Evolutionary conservation across 441 rosid genomes (phyloP).

Genomic region (Gossypium gossypioides): DNA sequence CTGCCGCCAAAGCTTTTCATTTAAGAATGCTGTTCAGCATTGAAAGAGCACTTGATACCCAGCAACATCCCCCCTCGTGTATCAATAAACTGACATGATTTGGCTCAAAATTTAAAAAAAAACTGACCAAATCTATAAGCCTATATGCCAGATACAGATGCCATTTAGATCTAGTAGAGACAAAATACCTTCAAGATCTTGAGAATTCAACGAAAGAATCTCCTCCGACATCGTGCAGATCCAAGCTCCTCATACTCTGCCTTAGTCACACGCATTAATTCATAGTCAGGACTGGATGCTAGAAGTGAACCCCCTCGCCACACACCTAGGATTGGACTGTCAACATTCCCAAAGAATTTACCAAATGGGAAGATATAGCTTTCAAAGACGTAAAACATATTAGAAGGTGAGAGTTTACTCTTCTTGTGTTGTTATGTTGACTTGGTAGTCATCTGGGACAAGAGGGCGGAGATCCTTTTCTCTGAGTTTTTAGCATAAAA

Average conservation of each 20-base stretch:
- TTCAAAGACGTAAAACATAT: constrained; percentile 5
- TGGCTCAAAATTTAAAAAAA: neutral
- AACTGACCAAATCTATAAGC: neutral
- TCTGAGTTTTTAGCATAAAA: constrained; percentile 33
- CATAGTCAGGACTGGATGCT: constrained; percentile 88
- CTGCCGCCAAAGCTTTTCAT: neutral
- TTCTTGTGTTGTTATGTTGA: constrained; percentile 71
- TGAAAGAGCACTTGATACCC: neutral
- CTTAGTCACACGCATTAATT: constrained; percentile 83
- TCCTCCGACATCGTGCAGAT: constrained; percentile 71
- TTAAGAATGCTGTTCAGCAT: neutral
- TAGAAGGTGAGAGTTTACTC: constrained; percentile 44
- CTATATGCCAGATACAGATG: neutral
- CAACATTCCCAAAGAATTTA: constrained; percentile 13
- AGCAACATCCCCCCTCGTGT: neutral
- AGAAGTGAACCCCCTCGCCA: constrained; percentile 96
- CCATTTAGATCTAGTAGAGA: neutral
- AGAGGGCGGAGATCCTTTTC: constrained; percentile 86
- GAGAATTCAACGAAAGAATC: constrained; percentile 56
- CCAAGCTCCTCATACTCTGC: constrained; percentile 90
- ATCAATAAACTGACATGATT: neutral
- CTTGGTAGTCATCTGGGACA: constrained; percentile 67
- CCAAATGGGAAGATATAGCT: constrained; percentile 7
- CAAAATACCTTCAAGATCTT: constrained; percentile 18
- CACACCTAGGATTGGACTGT: constrained; percentile 78